Conservation (phyloP, 1,284 basidiomycete genomes). For the Ganoderma lingzhi region DNA sequence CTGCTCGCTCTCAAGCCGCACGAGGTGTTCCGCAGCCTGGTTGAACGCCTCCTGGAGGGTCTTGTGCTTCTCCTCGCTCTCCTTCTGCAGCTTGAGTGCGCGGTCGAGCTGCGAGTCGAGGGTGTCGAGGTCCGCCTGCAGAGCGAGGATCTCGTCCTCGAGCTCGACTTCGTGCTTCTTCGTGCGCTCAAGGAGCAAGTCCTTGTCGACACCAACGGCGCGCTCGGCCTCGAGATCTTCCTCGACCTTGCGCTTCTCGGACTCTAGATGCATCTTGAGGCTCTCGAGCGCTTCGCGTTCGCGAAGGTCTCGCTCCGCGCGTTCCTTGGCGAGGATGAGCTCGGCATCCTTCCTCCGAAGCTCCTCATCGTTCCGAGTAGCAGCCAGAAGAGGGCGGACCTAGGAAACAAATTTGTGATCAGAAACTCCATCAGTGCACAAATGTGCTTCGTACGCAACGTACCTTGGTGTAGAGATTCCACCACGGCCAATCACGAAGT, state of each 20-base stretch:
- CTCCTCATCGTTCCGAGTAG: slow-evolving; percentile 94
- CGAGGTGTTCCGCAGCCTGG: slow-evolving; percentile 85
- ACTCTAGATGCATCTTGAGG: slow-evolving; percentile 81
- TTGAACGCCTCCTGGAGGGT: slow-evolving; percentile 79
- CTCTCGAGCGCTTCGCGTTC: slow-evolving; percentile 84
- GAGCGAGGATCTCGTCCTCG: slow-evolving; percentile 83
- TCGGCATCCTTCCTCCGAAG: slow-evolving; percentile 90
- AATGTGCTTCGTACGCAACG: not conserved
- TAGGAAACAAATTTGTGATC: slow-evolving; percentile 39
- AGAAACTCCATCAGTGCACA: not conserved
- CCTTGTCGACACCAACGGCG: slow-evolving; percentile 84
- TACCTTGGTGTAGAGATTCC: slow-evolving; percentile 96
- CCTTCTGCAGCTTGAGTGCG: slow-evolving; percentile 78
- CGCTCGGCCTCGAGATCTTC: slow-evolving; percentile 87
- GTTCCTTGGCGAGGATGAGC: slow-evolving; percentile 82
- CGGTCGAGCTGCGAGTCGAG: slow-evolving; percentile 89
- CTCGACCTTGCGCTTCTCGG: slow-evolving; percentile 85
- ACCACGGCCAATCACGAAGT: slow-evolving; percentile 98
- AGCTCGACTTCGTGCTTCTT: slow-evolving; percentile 88
- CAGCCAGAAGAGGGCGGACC: slow-evolving; percentile 92
- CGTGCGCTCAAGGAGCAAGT: slow-evolving; percentile 84
- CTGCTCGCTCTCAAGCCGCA: slow-evolving; percentile 81
- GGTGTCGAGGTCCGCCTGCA: slow-evolving; percentile 87
- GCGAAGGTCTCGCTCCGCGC: slow-evolving; percentile 84
- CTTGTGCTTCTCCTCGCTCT: slow-evolving; percentile 81